Base-by-base conservation (phyloP, 2,329 filamentous ascomycete genomes). In the Pleomassaria siparia region DNA sequence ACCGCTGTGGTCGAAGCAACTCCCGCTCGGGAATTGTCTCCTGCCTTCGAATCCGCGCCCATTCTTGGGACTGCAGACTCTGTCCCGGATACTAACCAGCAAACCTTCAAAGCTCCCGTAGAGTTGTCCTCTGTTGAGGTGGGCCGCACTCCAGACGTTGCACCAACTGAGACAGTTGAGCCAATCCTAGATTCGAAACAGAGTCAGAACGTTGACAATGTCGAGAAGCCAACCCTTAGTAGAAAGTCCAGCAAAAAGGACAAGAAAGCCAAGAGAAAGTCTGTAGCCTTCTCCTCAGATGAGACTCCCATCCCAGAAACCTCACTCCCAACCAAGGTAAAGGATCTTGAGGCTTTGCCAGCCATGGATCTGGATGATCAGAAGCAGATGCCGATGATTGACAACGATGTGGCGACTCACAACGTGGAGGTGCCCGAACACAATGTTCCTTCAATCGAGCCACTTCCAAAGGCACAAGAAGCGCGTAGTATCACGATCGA, bases 161-260 rank as follows among this genome's bases (percentile, higher is more conserved):
- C 8, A 35, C 30, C 21, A 12, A 4, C 35, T 39, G 24, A 25
- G 6, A 13, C 39, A 30, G 11, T 16, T 15, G 33, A 41, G 9
- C 11, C 11, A 26, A 32, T 15, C 22, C 2, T 25, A 7, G 26
- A 46, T 6, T 3, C 43, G 4, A 46, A 49, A 6, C 28, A 50
- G 16, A 22, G 18, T 28, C 47, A 44, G 16, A 45, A 51, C n/a
- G 9, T 20, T 6, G 24, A 44, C 4, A 49, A 48, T 9, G 2
- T 36, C n/a, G 56, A 60, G 28, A 55, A 46, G 44, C 57, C 60
- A 9, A 25, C 36, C 8, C 47, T 62, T n/a, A 49, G 35, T 35
- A 63, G 57, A 32, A 67, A 65, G 48, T 52, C 66, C n/a, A 67
- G 62, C 52, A 67, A 69, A 51, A 67, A 67, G 30, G 64, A 68